phyloP scores from a whole-genome alignment of 108 stramenopile species.

The Cyclotella choctawhatcheeana region DNA sequence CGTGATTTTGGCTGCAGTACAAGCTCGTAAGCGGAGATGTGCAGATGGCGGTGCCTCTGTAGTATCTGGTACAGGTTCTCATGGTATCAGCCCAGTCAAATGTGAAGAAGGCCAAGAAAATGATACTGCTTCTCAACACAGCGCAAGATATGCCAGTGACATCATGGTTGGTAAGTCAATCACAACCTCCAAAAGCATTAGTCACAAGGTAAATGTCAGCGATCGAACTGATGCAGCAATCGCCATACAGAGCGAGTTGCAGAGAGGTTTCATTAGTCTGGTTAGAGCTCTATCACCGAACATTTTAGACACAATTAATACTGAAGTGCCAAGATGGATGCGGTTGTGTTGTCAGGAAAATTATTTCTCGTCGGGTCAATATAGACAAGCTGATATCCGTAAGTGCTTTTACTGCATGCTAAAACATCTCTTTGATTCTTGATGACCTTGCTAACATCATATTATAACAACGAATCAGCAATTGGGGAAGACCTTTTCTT shows the following conservation, averaged over 20 bases:
- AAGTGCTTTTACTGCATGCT: constrained; percentile 30
- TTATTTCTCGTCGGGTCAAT: constrained; percentile 76
- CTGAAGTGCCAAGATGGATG: constrained; percentile 81
- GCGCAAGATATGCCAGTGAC: constrained; percentile 8
- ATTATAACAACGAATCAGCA: constrained; percentile 20
- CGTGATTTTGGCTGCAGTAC: constrained; percentile 71
- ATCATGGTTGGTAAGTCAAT: constrained; percentile 37
- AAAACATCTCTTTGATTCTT: background rate
- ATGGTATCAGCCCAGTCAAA: constrained; percentile 29
- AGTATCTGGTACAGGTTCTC: constrained; percentile 32
- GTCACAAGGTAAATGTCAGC: constrained; percentile 25
- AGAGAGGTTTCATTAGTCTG: constrained; percentile 73
- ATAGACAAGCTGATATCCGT: constrained; percentile 77
- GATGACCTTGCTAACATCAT: too few relatives aligned
- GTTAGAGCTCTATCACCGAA: constrained; percentile 70
- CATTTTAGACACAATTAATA: constrained; percentile 61
- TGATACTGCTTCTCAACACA: constrained; percentile 5
- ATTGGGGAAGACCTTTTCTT: constrained; percentile 54
- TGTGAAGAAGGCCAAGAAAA: constrained; percentile 4
- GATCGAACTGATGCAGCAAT: constrained; percentile 83
- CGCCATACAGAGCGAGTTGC: constrained; percentile 86
- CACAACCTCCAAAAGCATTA: constrained; percentile 8
- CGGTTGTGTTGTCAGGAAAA: constrained; percentile 73
- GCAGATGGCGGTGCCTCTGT: constrained; percentile 39
- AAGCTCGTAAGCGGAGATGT: constrained; percentile 62